Percentiles rank a stretch among this genome's conserved stretches.
phyloP scores from a whole-genome alignment of 2,329 filamentous ascomycete species.

The Xylariales sp. region DNA sequence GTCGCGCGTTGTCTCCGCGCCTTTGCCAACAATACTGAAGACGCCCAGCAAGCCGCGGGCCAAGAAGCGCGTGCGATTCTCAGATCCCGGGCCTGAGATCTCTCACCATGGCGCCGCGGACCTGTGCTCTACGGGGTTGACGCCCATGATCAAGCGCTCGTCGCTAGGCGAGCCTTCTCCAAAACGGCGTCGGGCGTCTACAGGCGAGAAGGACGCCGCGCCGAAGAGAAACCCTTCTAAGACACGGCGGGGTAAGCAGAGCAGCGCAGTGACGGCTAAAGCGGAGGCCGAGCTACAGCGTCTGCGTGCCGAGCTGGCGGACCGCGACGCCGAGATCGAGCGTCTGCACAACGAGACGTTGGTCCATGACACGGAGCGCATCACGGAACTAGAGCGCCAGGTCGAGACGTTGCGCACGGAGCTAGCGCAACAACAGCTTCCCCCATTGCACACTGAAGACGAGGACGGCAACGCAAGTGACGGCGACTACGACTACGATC shows the following conservation, averaged over 20 bases:
- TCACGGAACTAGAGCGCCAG: conserved; percentile 53
- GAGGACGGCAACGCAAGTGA: conserved; percentile 19
- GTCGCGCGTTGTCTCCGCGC: conserved; percentile 37
- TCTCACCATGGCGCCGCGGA: conserved; percentile 41
- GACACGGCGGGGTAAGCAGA: conserved; percentile 52
- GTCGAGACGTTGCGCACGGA: conserved; percentile 50
- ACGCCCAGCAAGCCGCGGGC: conserved; percentile 49
- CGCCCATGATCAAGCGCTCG: conserved; percentile 67
- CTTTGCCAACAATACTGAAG: conserved; percentile 37
- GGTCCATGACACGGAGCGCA: conserved; percentile 58
- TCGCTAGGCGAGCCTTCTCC: conserved; percentile 53
- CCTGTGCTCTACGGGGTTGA: conserved; percentile 62
- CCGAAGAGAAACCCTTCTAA: conserved; percentile 51
- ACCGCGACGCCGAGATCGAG: conserved; percentile 65
- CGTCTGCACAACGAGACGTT: conserved; percentile 62
- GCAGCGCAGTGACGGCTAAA: conserved; percentile 48
- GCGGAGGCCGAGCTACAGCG: conserved; percentile 58
- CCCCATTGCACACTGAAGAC: conserved; percentile 2
- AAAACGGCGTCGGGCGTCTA: conserved; percentile 57
- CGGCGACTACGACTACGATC: neutral
- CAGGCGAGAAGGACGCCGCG: conserved; percentile 65
- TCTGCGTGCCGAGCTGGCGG: conserved; percentile 61
- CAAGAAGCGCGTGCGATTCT: conserved; percentile 68
- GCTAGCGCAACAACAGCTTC: conserved; percentile 41
- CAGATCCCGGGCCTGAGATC: conserved; percentile 62